phyloP scores from a whole-genome alignment of 2,329 filamentous ascomycete genomes.

The Helicocarpus griseus region DNA sequence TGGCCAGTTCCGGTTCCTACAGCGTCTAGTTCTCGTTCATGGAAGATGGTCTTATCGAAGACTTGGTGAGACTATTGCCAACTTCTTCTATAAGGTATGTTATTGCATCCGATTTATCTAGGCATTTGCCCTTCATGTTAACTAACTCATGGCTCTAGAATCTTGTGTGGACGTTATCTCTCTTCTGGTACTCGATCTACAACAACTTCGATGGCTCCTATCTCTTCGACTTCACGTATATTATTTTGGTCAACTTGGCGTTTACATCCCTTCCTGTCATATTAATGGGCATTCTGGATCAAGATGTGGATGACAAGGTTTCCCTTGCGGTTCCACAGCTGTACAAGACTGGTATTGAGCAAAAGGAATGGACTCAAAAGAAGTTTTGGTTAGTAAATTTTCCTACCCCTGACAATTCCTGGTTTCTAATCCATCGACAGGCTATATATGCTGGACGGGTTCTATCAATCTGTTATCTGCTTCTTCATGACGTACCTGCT shows the following conservation, averaged over 20 bases:
- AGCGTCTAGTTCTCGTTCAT: conserved; percentile 77
- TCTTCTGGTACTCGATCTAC: conserved; percentile 97
- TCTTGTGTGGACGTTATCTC: conserved; percentile 89
- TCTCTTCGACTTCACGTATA: conserved; percentile 95
- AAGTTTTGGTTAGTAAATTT: conserved; percentile 76
- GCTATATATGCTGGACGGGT: conserved; percentile 87
- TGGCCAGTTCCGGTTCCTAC: conserved; percentile 83
- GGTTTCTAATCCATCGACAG: conserved; percentile 36
- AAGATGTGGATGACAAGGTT: conserved; percentile 90
- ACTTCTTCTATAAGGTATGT: conserved; percentile 94
- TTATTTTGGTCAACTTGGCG: conserved; percentile 89
- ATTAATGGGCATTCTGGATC: conserved; percentile 91
- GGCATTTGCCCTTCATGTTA: not conserved
- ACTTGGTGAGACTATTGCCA: conserved; percentile 85
- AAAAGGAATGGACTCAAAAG: conserved; percentile 85
- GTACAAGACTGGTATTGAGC: conserved; percentile 90
- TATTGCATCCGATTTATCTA: not conserved
- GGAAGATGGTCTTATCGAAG: conserved; percentile 95
- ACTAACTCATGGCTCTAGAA: conserved; percentile 47
- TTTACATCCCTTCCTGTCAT: conserved; percentile 94
- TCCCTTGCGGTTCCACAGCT: conserved; percentile 91
- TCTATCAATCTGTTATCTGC: conserved; percentile 88
- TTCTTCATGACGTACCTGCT: conserved; percentile 89
- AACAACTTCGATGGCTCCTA: conserved; percentile 95
- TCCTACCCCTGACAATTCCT: not conserved